These are phyloP conservation scores for Venturia asperata DNA, from an alignment of 2,329 filamentous ascomycete genomes.

Conservation along the genomic window DNA sequence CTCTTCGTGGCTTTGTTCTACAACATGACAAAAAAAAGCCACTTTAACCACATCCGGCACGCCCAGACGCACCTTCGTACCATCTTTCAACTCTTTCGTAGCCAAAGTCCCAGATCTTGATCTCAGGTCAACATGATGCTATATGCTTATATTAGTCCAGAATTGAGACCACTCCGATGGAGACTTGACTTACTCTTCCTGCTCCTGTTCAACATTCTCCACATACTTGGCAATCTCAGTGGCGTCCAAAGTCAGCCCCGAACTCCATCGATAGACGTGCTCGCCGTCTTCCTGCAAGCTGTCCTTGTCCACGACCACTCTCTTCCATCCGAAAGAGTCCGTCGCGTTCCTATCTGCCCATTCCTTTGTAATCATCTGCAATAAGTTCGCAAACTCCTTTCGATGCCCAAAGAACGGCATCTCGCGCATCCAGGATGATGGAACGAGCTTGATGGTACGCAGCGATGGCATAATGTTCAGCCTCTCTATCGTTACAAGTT, in stretches of 20 bases:
- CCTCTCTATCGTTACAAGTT: not conserved
- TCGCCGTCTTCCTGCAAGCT: not conserved
- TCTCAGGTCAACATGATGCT: too few relatives aligned
- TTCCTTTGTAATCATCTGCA: not conserved
- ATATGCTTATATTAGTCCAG: too few relatives aligned
- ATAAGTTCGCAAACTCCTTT: not conserved
- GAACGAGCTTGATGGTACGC: not conserved
- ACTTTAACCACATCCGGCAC: too few relatives aligned
- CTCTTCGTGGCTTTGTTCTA: too few relatives aligned
- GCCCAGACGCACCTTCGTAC: too few relatives aligned
- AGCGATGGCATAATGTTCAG: not conserved
- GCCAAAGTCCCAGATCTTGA: too few relatives aligned
- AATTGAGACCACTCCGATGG: too few relatives aligned
- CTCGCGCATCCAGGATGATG: not conserved
- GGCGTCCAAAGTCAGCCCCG: not conserved
- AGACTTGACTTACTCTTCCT: not conserved
- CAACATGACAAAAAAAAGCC: too few relatives aligned
- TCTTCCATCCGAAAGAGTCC: not conserved
- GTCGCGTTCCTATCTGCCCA: not conserved
- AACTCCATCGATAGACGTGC: not conserved
- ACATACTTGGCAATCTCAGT: slow-evolving; percentile 2
- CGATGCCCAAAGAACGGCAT: not conserved
- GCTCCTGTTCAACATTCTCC: not conserved
- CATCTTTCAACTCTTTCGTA: too few relatives aligned
- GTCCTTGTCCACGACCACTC: not conserved